Base-by-base conservation (phyloP, 192 early-diverging fungal species). In the Coemansia sp. region DNA sequence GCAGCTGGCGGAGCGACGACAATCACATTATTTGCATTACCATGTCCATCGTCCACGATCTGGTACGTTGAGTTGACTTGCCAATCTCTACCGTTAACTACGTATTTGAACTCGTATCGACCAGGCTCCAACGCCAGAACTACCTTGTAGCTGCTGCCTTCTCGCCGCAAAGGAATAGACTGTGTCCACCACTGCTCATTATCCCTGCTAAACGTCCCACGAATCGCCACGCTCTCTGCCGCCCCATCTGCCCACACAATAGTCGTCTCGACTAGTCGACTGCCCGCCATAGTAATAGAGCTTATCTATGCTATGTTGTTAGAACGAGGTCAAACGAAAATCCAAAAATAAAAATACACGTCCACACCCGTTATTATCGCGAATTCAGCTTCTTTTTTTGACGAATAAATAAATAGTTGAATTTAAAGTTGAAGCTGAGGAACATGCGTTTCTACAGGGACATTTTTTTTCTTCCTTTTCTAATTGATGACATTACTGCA, bases 31-130 rank as follows among this genome's bases (percentile, higher is more conserved):
- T 83, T 83, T 12, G 64, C 63, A 49, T 83, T 83, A 29, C 80
- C 80, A 44, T 59, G 51, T 3, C 73, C 76, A 55, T 83, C 80
- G 18, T 63, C 61, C 0, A 54, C 72, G 16, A 66, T 75, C 24
- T 67, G 49, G 67, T 83, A 83, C 43, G 18, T 33, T 5, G 44
- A 38, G 66, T 70, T 72, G 63, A 78, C 52, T 47, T 63, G 72
- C 80, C 80, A 83, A n/a, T 83, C 75, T 13, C 57, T 44, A 15
- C 59, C 70, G 61, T 83, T 69, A 59, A 83, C 49, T 22, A 83
- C 73, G 65, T 75, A 83, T 54, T 83, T 83, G 67, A 83, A 83
- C 70, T 77, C 76, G 73, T 83, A 83, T 27, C 60, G 60, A 3
- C 80, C 80, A 2, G 76, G 80, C 29, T 49, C 40, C 36, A 83